Evolutionary conservation across 1,139 yeast species (phyloP), one percentile per base, ranked within the genome.

Genomic region (Suhomyces bribrorum): DNA sequence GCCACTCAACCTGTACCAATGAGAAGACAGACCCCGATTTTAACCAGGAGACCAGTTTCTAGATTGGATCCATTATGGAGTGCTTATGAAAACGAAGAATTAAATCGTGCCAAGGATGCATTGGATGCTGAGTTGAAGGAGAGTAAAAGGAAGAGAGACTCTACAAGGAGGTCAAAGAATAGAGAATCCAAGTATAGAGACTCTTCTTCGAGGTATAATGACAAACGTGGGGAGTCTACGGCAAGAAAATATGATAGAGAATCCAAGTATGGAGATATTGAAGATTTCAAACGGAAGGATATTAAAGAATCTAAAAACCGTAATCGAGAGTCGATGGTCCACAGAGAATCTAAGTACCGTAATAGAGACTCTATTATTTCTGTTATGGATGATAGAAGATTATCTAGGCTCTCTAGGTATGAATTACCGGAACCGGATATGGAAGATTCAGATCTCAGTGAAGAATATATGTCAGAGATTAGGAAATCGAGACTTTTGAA

Each of bases 31-130:
- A 77, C 54, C 69, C 63, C 75, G 7, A 49, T 68, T 12, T 63
- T 72, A 39, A 64, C 73, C 2, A 61, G 78, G 49, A 74, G 88
- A 53, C 92, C 92, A 7, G 79, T 81, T 23, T 83, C 90, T 2
- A 75, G 80, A 52, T 66, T 84, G 40, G 92, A 84, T 62, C 92
- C 92, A 28, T 65, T 64, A 51, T 72, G 75, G 76, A 63, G 62
- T 30, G 75, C 73, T 11, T 66, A 65, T 50, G 76, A 72, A 44
- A 74, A 72, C 47, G 72, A 71, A 45, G 79, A 77, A 49, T 53
- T 75, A 36, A 65, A 68, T 31, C 60, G 69, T 28, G 77, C 77
- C 11, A 64, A 72, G 46, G 73, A 64, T 38, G 73, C 73, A 4
- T 60, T 70, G 44, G 71, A 69, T 37, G 66, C 66, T 18, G 74